Evolutionary conservation across 768 basidiomycete species (phyloP).

Genomic region (Cantharellus cinnabarinus): DNA sequence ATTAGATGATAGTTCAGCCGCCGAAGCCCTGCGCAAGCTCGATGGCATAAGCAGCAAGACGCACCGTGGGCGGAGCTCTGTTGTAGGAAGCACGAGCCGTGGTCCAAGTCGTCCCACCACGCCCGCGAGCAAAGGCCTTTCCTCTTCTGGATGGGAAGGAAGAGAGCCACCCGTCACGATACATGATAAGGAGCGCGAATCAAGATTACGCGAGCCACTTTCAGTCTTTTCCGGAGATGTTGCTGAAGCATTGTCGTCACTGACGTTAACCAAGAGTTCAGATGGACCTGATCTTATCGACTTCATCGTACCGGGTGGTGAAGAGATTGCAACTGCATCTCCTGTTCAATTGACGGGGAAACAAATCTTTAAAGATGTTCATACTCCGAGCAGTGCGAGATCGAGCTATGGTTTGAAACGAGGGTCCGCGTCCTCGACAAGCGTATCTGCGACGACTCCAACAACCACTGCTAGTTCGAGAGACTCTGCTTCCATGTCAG

Average conservation of each 20-base stretch:
- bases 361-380: constrained; percentile 5
- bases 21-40: constrained; percentile 77
- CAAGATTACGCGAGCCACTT: not conserved
- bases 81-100: constrained; percentile 37
- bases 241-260: not conserved
- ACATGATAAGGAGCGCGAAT: not conserved
- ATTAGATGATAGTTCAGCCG: constrained; percentile 73
- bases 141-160: constrained; percentile 56
- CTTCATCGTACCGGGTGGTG: not conserved
- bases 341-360: not conserved
- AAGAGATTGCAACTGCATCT: not conserved
- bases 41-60: constrained; percentile 71
- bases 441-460: constrained; percentile 48
- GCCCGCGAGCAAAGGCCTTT: constrained; percentile 35
- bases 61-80: constrained; percentile 55
- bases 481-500: constrained; percentile 69
- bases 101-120: constrained; percentile 54
- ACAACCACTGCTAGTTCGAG: constrained; percentile 39
- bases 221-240: not conserved
- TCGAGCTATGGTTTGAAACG: constrained; percentile 71
- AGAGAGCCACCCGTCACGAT: constrained; percentile 16
- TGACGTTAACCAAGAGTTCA: not conserved
- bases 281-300: not conserved
- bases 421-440: constrained; percentile 76
- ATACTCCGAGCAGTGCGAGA: constrained; percentile 21